Base-by-base conservation (phyloP, 164 flowering plant species). In the Nelumbo lutea region DNA sequence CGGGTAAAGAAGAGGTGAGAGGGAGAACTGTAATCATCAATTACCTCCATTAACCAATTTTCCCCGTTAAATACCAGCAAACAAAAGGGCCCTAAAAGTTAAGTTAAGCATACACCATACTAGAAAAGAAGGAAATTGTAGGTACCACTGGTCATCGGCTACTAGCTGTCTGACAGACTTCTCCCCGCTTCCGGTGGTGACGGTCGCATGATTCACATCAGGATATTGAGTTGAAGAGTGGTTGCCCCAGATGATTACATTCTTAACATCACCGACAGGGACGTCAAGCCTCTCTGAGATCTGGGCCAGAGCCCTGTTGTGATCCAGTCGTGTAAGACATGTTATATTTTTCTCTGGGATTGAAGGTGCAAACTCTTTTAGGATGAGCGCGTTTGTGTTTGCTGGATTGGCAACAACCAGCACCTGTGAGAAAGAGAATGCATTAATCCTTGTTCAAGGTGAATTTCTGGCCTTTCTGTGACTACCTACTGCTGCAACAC, bases 161-260 rank as follows among this genome's bases (percentile, higher is more conserved):
- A 90, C 76, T 56, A 86, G 86, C 69, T 88, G 86, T 65, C 79
- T 74, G 40, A 83, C 90, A 5, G 87, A 66, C 57, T 79, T 86
- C 60, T 79, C 79, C 61, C 91, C 87, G 9, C 39, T 39, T 50
- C 50, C 42, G 38, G 88, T 81, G 66, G 70, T 76, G 56, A 89
- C 89, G 50, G 84, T 85, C 45, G 96, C 97, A 77, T 91, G 97
- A 70, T 86, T 87, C 61, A 80, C 93, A 72, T 91, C 98, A 43
- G 97, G 96, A 66, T 90, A 93, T 68, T 91, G 97, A 69, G 93
- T 86, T 41, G 98, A 93, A 50, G 97, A 91, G 68, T 93, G 98
- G 69, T 88, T 91, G 1, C 98, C 97, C 98, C 97, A 93, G 62
- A 93, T 87, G 68, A 90, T 84, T 2, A 77, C 91, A 72, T 93